Conservation (phyloP, 768 basidiomycete species). For the Leccinum boreale region DNA sequence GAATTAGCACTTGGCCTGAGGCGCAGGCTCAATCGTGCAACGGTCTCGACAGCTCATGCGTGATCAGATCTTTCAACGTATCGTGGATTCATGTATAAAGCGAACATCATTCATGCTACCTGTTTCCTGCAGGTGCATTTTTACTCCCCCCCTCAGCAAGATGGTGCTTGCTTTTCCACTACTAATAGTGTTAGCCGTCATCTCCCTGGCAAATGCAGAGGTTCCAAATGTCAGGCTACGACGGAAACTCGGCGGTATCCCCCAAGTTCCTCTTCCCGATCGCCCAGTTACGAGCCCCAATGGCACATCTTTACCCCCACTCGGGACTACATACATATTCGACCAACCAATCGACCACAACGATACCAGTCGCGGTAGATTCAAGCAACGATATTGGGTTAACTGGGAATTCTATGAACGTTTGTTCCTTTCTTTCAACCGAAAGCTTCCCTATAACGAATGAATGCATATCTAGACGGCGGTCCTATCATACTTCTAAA, state of each 20-base stretch:
- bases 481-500: slow-evolving; percentile 38
- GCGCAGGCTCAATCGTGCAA: not conserved
- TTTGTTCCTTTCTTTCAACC: slow-evolving; percentile 11
- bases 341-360: slow-evolving; percentile 42
- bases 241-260: slow-evolving; percentile 11
- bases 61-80: not conserved
- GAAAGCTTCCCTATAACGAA: not conserved
- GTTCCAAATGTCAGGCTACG: slow-evolving; percentile 21
- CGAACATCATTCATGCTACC: not conserved
- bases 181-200: slow-evolving; percentile 7
- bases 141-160: not conserved
- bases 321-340: slow-evolving; percentile 29
- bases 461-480: slow-evolving; percentile 10
- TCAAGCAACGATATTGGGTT: slow-evolving; percentile 72
- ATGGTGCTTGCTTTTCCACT: slow-evolving; percentile 12
- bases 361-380: slow-evolving; percentile 64
- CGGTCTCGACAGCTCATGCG: not conserved
- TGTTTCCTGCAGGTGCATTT: not conserved
- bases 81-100: not conserved
- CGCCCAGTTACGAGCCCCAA: slow-evolving; percentile 14
- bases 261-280: slow-evolving; percentile 10
- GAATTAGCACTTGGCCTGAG: not conserved
- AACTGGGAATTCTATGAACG: slow-evolving; percentile 66
- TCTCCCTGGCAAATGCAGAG: slow-evolving; percentile 18
- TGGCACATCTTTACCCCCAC: slow-evolving; percentile 25